Evolutionary conservation across 202 grass and related monocot species (phyloP), one percentile per base, ranked within the genome.

Genomic region (Setaria italica): DNA sequence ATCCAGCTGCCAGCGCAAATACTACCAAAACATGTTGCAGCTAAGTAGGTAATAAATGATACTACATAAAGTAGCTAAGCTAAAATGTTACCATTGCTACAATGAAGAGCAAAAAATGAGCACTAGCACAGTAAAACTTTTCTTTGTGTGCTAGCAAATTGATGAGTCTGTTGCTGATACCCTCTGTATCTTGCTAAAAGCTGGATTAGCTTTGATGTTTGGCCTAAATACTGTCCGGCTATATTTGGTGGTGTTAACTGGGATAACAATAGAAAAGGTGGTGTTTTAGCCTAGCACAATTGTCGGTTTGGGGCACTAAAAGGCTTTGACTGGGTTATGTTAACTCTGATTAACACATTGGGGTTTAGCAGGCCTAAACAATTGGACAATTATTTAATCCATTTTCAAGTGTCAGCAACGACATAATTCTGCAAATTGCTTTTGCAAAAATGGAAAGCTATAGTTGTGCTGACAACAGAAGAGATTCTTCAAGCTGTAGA

Each of bases 121-220:
- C 35, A 48, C 49, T 82, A 78, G 76, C 63, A 51, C 21, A 63
- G 47, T 71, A 78, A 62, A 14, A 12, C n/a, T 63, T 69, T 15
- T 76, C 65, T 70, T 63, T 66, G 34, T 32, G 80, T 33, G 19
- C 10, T 80, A 67, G 34, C 19, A 72, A 62, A 25, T 65, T 25
- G 9, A 63, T 41, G 47, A 9, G 47, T 34, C 42, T 10, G 21
- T 70, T 47, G 53, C 21, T 62, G 17, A 69, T 59, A 55, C 51
- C 12, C 20, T 54, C 35, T 58, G 37, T 0, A 3, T 58, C 67
- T 34, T 2, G 50, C 10, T 77, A 4, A 7, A 77, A 57, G 15
- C 21, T 85, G 41, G 3, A 13, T n/a, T 77, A 57, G 62, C 17
- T 69, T 48, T 37, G 42, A 11, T 46, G 50, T 48, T 35, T 77